phyloP scores from a whole-genome alignment of 352 stramenopile species.

The Phytophthora foliorum region DNA sequence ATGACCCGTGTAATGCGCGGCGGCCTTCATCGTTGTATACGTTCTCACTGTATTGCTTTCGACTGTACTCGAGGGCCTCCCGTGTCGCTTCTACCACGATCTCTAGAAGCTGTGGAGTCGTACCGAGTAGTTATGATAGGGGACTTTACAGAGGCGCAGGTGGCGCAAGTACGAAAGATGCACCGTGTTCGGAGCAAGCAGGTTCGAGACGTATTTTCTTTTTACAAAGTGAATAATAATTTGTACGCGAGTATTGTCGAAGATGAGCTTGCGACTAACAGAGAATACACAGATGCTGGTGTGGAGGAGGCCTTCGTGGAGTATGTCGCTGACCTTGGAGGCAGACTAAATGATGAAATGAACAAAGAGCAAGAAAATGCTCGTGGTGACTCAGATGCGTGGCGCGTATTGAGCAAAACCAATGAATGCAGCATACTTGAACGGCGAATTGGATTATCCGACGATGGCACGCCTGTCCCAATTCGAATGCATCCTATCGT shows the following conservation, averaged over 20 bases:
- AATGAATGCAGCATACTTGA: slow-evolving; percentile 1
- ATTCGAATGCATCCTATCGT: no score
- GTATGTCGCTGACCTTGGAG: not conserved
- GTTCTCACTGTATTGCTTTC: slow-evolving; percentile 9
- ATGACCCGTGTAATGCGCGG: slow-evolving; percentile 12
- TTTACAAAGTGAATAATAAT: slow-evolving; percentile 8
- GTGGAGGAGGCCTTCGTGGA: slow-evolving; percentile 1
- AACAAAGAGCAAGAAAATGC: slow-evolving; percentile 5
- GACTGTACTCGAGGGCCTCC: slow-evolving; percentile 6
- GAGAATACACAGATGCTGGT: not conserved
- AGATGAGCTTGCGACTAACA: not conserved
- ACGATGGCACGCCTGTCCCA: not conserved
- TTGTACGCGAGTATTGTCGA: not conserved
- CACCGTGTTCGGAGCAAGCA: not conserved
- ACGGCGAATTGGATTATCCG: not conserved
- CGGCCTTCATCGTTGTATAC: no score
- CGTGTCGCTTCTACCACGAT: not conserved
- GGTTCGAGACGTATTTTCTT: slow-evolving; percentile 1
- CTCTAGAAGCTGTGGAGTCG: not conserved
- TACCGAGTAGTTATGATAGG: slow-evolving; percentile 8
- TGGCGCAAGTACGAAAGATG: slow-evolving; percentile 1
- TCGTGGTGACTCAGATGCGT: not conserved
- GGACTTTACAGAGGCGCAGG: slow-evolving; percentile 8
- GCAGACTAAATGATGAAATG: not conserved
- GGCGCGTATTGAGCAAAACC: not conserved